Evolutionary conservation across 805 yeast genomes (phyloP).

Genomic region (Lipomyces orientalis): DNA sequence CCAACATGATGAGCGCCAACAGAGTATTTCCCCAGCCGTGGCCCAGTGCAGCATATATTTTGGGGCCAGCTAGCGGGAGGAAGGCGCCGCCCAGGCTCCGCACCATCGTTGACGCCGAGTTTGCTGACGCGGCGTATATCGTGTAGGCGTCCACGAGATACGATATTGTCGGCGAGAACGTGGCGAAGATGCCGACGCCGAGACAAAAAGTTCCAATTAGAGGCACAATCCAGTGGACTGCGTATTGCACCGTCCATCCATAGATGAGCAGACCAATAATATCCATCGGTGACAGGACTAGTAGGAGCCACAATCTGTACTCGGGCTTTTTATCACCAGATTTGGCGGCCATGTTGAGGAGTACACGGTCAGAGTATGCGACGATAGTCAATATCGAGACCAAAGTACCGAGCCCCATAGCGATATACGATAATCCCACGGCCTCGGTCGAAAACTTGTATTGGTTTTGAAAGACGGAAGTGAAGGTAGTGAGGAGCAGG

Average conservation of each 20-base stretch:
- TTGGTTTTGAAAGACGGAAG: slow-evolving; percentile 54
- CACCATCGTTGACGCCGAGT: slow-evolving; percentile 70
- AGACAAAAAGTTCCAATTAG: slow-evolving; percentile 64
- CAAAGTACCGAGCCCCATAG: slow-evolving; percentile 61
- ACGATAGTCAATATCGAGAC: slow-evolving; percentile 59
- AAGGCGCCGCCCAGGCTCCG: slow-evolving; percentile 71
- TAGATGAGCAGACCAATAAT: slow-evolving; percentile 68
- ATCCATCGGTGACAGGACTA: slow-evolving; percentile 56
- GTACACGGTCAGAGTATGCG: slow-evolving; percentile 50
- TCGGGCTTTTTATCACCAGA: slow-evolving; percentile 66
- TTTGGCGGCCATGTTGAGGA: slow-evolving; percentile 46
- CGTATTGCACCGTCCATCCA: slow-evolving; percentile 69
- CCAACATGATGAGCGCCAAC: slow-evolving; percentile 62
- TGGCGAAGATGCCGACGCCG: slow-evolving; percentile 63
- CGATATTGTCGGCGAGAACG: slow-evolving; percentile 67
- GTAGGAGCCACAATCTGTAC: slow-evolving; percentile 59
- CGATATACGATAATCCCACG: slow-evolving; percentile 63
- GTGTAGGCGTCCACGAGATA: slow-evolving; percentile 76
- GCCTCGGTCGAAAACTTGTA: slow-evolving; percentile 53
- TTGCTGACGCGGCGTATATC: slow-evolving; percentile 67
- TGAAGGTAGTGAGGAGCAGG: slow-evolving; percentile 60
- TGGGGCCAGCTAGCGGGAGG: slow-evolving; percentile 67
- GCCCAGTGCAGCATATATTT: slow-evolving; percentile 45
- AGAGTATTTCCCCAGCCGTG: slow-evolving; percentile 49
- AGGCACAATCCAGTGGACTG: slow-evolving; percentile 67